Conservation (phyloP, 1,284 basidiomycete species). For the Fomes fomentarius region DNA sequence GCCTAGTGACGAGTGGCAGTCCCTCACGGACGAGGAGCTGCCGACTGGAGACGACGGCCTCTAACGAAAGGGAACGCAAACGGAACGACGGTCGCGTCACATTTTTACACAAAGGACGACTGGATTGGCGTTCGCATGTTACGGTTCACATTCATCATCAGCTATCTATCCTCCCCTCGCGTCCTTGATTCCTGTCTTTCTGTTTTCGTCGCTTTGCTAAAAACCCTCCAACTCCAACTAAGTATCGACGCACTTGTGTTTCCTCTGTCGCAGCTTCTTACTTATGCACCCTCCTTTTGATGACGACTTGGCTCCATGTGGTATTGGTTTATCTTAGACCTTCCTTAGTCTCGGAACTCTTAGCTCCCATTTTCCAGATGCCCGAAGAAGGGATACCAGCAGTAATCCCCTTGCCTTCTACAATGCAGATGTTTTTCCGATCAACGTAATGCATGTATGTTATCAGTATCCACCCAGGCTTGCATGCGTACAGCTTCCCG, state of each 20-base stretch:
- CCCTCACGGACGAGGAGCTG: constrained; percentile 19
- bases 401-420: too few species aligned
- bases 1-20: constrained; percentile 10
- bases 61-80: background rate
- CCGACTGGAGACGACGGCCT: constrained; percentile 9
- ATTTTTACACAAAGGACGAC: background rate
- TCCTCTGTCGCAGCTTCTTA: background rate
- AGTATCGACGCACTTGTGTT: background rate
- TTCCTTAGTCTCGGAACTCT: too few species aligned
- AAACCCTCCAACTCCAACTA: background rate
- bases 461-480: too few species aligned
- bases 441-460: too few species aligned
- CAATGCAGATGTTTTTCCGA: too few species aligned
- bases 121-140: too few species aligned
- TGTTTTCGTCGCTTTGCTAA: background rate
- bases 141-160: too few species aligned
- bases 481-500: too few species aligned
- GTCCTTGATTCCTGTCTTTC: background rate
- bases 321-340: too few species aligned
- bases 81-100: background rate
- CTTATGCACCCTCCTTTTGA: constrained; percentile 8
- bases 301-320: background rate
- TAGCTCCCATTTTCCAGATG: too few species aligned
- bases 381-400: too few species aligned
- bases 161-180: too few species aligned